Conservation (phyloP, 257 asterid species). For the Nicotiana benthamiana region DNA sequence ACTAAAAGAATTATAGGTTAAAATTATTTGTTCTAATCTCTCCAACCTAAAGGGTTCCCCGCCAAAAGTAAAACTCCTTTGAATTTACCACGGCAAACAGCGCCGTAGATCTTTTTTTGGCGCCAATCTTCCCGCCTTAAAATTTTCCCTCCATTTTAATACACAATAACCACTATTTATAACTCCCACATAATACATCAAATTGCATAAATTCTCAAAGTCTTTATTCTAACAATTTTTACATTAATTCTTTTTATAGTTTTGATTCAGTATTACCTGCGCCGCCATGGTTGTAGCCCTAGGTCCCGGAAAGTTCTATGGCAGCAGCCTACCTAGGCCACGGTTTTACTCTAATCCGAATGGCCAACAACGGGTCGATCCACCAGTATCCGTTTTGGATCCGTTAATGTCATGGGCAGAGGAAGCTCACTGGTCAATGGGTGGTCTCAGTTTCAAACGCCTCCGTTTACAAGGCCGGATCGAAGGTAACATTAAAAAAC, state of each 20-base stretch:
- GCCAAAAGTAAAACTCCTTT: no score
- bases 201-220: not conserved
- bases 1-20: no score
- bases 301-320: conserved; percentile 87
- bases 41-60: no score
- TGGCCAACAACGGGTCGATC: conserved; percentile 55
- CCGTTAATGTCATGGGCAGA: conserved; percentile 73
- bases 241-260: no score
- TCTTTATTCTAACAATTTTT: no score
- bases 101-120: no score
- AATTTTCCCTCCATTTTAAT: not conserved
- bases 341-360: conserved; percentile 56
- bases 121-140: not conserved
- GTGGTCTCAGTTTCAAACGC: conserved; percentile 69
- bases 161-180: not conserved
- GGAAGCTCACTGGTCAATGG: conserved; percentile 98
- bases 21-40: no score
- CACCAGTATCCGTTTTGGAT: conserved; percentile 61
- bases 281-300: conserved; percentile 60
- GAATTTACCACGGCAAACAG: no score
- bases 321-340: conserved; percentile 90
- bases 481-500: conserved; percentile 70
- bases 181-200: not conserved
- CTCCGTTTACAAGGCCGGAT: conserved; percentile 89
- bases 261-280: not conserved